A percentile compares a stretch with the other conserved stretches of the same genome.
phyloP scores from a whole-genome alignment of 1,139 yeast genomes.

The Yamadazyma conglobata region DNA sequence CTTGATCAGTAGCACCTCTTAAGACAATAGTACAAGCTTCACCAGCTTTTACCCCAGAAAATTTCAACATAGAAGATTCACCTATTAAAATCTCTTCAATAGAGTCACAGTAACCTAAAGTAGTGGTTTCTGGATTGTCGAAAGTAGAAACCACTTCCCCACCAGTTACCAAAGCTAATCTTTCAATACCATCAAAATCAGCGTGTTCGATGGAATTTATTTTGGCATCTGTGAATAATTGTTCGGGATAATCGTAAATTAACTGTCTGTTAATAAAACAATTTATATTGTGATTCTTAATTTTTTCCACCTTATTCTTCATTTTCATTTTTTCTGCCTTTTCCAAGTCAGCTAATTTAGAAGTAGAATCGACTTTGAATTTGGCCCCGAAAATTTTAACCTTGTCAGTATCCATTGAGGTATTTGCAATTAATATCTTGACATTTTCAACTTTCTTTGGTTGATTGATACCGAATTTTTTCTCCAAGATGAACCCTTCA shows the following conservation, averaged over 20 bases:
- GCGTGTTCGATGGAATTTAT: slow-evolving; percentile 97
- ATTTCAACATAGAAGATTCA: slow-evolving; percentile 80
- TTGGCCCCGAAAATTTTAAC: slow-evolving; percentile 97
- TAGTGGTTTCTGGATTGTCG: slow-evolving; percentile 84
- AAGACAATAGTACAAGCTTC: slow-evolving; percentile 95
- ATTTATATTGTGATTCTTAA: slow-evolving; percentile 76
- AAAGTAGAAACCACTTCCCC: slow-evolving; percentile 98
- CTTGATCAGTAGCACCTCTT: slow-evolving; percentile 96
- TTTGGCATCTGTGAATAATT: slow-evolving; percentile 79
- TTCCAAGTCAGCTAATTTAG: slow-evolving; percentile 92
- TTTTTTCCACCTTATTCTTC: slow-evolving; percentile 86
- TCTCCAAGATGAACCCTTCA: slow-evolving; percentile 90
- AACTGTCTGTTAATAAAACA: slow-evolving; percentile 94
- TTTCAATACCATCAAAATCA: slow-evolving; percentile 96
- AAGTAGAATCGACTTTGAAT: slow-evolving; percentile 92
- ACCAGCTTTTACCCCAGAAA: slow-evolving; percentile 92
- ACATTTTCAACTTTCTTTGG: slow-evolving; percentile 84
- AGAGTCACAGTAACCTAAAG: slow-evolving; percentile 80
- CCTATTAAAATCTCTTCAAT: slow-evolving; percentile 94
- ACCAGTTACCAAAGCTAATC: slow-evolving; percentile 94
- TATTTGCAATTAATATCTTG: slow-evolving; percentile 86
- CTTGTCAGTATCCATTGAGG: slow-evolving; percentile 96
- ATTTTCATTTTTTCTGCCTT: slow-evolving; percentile 93
- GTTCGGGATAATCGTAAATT: slow-evolving; percentile 98
- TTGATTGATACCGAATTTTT: slow-evolving; percentile 91